Percentiles rank a stretch among this genome's conserved stretches.
Conservation (phyloP, 495 filamentous ascomycete genomes). For the Chlorociboria aeruginascens region DNA sequence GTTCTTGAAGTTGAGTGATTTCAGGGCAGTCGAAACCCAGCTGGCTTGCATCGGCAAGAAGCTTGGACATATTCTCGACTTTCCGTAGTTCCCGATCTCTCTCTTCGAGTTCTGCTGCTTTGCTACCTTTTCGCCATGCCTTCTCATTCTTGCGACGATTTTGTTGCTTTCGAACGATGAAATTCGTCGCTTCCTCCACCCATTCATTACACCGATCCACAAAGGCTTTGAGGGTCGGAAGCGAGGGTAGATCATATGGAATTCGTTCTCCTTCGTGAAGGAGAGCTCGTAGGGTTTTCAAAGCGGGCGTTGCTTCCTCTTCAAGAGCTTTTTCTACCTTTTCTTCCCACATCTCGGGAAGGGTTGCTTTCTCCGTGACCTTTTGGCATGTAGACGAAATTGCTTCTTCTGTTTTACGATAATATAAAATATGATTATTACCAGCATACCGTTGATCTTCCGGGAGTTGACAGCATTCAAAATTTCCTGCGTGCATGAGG, state of each 20-base stretch:
- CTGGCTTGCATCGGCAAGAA: constrained; percentile 74
- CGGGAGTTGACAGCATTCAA: constrained; percentile 63
- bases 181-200: constrained; percentile 95
- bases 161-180: constrained; percentile 95
- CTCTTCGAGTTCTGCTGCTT: constrained; percentile 76
- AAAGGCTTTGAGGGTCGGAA: constrained; percentile 73
- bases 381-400: constrained; percentile 57
- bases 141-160: constrained; percentile 96
- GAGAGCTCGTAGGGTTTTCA: constrained; percentile 76
- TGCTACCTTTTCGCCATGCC: constrained; percentile 64
- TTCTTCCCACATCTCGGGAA: constrained; percentile 82
- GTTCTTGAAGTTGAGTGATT: constrained; percentile 76
- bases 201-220: constrained; percentile 95
- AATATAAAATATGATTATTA: constrained; percentile 54
- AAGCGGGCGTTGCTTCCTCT: constrained; percentile 67
- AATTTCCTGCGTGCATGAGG: constrained; percentile 61
- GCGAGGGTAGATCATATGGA: constrained; percentile 77
- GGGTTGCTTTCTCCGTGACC: constrained; percentile 71
- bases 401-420: constrained; percentile 61
- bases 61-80: constrained; percentile 75
- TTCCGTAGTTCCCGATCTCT: constrained; percentile 80
- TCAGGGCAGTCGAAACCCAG: constrained; percentile 93
- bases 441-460: constrained; percentile 48
- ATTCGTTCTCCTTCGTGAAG: constrained; percentile 95
- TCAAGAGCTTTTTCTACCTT: constrained; percentile 78